phyloP scores from a whole-genome alignment of 1,284 basidiomycete species.

The Inonotus hispidus region DNA sequence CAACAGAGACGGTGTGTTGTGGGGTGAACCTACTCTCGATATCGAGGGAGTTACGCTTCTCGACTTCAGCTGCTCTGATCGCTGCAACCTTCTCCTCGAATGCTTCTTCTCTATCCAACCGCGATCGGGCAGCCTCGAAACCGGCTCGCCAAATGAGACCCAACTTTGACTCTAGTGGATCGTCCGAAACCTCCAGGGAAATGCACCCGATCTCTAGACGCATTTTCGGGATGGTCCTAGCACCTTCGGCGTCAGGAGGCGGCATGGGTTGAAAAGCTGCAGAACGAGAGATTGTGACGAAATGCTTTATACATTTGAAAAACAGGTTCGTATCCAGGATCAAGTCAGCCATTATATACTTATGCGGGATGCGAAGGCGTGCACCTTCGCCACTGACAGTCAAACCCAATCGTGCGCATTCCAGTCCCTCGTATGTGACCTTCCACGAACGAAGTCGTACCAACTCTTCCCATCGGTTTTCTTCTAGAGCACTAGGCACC shows the following conservation, averaged over 20 bases:
- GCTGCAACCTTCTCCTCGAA: conserved; percentile 76
- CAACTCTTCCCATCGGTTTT: conserved; percentile 75
- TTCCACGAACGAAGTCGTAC: conserved; percentile 57
- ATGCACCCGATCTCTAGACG: conserved; percentile 55
- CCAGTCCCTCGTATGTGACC: conserved; percentile 34
- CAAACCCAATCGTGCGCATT: conserved; percentile 33
- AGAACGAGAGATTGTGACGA: conserved; percentile 43
- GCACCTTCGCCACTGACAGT: conserved; percentile 59
- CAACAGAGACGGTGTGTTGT: conserved; percentile 60
- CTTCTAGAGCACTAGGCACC: conserved; percentile 34
- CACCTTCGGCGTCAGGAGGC: conserved; percentile 58
- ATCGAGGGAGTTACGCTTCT: conserved; percentile 24
- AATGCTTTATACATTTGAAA: conserved; percentile 64
- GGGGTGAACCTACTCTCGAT: conserved; percentile 48
- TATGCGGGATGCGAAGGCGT: conserved; percentile 74
- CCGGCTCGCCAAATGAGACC: conserved; percentile 79
- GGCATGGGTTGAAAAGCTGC: conserved; percentile 46
- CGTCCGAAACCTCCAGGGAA: conserved; percentile 82
- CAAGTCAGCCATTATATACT: conserved; percentile 71
- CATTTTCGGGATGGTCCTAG: conserved; percentile 69
- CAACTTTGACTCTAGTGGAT: conserved; percentile 79
- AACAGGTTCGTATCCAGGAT: conserved; percentile 62
- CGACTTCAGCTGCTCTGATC: conserved; percentile 40
- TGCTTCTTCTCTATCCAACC: conserved; percentile 75
- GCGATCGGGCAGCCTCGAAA: conserved; percentile 66